Evolutionary conservation across 306 rosid genomes (phyloP), one percentile per base, ranked within the genome.

Genomic region (Arachis hypogaea): DNA sequence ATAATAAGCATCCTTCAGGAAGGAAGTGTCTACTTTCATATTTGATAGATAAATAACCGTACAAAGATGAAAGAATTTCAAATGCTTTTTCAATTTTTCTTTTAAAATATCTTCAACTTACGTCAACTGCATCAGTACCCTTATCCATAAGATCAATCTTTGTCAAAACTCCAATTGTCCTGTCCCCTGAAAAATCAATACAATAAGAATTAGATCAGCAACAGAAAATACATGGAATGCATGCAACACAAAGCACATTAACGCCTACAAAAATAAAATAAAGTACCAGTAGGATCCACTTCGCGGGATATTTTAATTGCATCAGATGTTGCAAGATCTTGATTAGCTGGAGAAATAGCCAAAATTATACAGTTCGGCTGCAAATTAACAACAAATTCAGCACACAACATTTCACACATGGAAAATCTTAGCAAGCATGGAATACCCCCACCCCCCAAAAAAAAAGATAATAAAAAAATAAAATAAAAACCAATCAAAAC

Each of bases 61-160:
- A 56, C 42, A 75, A 69, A 56, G 16, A 66, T 9, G 14, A 45
- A 71, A 67, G 51, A 78, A 50, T 12, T 80, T n/a, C 36, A 55
- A 40, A 36, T 3, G 44, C 66, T 28, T 28, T 63, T 45, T 12
- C 18, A 50, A 11, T 50, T 43, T 18, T 28, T 49, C 59, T 72
- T 44, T n/a, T 49, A 47, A 44, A 60, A 54, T 5, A 22, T 62
- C 55, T 68, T 56, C 14, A 77, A 83, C 96, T 89, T 85, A 93
- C 98, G 72, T 93, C 98, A 68, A 88, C 98, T 50, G 97, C 98
- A 85, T 93, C 97, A 0, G 98, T 93, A 63, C 98, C 98, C 92
- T 93, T 89, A 80, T 93, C 98, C 98, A 93, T 93, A 16, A 91
- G 97, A 85, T 93, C 98, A 81, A 93, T 93, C 87, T 93, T 93